Evolutionary conservation across 495 filamentous ascomycete species (phyloP).

Genomic region (Neurospora hispaniola): DNA sequence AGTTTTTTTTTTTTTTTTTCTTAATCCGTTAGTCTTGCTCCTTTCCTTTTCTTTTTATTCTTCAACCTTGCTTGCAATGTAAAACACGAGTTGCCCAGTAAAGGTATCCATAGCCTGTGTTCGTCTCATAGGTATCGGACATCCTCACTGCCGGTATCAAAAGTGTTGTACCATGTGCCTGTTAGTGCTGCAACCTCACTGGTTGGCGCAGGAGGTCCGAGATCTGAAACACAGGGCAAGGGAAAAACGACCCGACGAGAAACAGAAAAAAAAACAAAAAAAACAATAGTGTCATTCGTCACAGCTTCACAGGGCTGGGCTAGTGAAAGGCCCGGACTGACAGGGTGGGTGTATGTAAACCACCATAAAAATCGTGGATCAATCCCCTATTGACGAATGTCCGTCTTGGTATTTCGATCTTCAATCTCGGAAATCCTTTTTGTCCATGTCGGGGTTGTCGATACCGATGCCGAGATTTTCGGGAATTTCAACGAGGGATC

Average conservation of each 20-base stretch:
- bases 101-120: background rate
- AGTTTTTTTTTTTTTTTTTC: background rate
- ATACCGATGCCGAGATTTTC: background rate
- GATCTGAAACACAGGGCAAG: background rate
- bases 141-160: background rate
- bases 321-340: background rate
- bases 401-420: background rate
- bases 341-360: background rate
- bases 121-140: background rate
- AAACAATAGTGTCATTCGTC: background rate
- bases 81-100: background rate
- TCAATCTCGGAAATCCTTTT: background rate
- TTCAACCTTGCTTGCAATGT: background rate
- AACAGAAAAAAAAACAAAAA: background rate
- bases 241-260: background rate
- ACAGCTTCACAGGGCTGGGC: background rate
- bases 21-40: no score
- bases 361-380: background rate
- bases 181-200: background rate
- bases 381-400: background rate
- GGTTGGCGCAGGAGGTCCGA: background rate
- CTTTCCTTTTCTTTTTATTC: background rate
- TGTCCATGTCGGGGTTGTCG: background rate
- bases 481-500: background rate
- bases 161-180: background rate